Conservation (phyloP, 495 filamentous ascomycete species). For the Aspergillus hancockii region DNA sequence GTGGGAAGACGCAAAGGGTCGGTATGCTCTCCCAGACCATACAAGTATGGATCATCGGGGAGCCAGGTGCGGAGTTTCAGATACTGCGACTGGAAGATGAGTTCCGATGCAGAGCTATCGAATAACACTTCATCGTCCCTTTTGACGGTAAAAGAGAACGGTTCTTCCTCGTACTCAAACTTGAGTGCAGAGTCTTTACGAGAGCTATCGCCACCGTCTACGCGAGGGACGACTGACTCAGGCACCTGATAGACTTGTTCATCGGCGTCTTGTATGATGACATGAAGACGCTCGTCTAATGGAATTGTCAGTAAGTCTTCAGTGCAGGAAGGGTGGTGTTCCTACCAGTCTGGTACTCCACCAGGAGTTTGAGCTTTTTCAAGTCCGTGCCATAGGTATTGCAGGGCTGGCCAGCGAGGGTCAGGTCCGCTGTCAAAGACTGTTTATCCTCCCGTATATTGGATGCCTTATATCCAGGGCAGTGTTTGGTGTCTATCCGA, state of each 20-base stretch:
- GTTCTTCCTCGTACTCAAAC: slow-evolving; percentile 64
- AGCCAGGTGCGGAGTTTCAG: slow-evolving; percentile 68
- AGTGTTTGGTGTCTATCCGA: slow-evolving; percentile 32
- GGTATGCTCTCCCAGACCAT: slow-evolving; percentile 79
- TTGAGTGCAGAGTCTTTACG: slow-evolving; percentile 46
- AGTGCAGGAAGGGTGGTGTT: slow-evolving; percentile 8
- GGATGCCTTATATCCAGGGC: slow-evolving; percentile 72
- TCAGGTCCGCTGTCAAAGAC: slow-evolving; percentile 58
- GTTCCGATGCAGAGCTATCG: slow-evolving; percentile 65
- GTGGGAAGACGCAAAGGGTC: slow-evolving; percentile 73
- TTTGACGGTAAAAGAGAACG: slow-evolving; percentile 77
- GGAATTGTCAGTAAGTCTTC: background rate
- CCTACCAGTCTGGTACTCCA: slow-evolving; percentile 76
- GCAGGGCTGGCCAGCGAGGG: slow-evolving; percentile 65
- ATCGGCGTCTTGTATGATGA: slow-evolving; percentile 77
- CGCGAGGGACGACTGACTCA: slow-evolving; percentile 67
- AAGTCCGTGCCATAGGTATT: slow-evolving; percentile 73
- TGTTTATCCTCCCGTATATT: slow-evolving; percentile 55
- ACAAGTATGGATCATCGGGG: slow-evolving; percentile 67
- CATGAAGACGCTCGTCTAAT: slow-evolving; percentile 73
- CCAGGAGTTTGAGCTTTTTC: slow-evolving; percentile 62
- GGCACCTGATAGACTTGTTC: slow-evolving; percentile 79
- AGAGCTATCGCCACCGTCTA: slow-evolving; percentile 29
- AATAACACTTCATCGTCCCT: slow-evolving; percentile 72
- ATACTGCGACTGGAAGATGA: slow-evolving; percentile 82